Evolutionary conservation across 148 eudicot genomes (phyloP).

Genomic region (Camellia granthamiana): DNA sequence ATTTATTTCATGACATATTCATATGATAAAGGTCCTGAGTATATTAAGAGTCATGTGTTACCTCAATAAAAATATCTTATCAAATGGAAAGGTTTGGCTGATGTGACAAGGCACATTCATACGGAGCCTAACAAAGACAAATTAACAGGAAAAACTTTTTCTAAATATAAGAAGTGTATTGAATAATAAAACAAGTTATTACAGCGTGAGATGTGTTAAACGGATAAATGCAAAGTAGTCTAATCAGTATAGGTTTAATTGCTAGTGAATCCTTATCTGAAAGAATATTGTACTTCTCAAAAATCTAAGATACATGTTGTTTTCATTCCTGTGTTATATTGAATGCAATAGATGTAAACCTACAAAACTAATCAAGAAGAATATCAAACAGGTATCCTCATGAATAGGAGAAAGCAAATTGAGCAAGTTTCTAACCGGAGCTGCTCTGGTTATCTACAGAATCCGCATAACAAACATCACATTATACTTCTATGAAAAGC

Average conservation of each 20-base stretch:
- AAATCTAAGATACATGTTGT: background rate
- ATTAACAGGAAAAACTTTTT: too few species aligned
- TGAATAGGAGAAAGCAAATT: background rate
- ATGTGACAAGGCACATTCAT: too few species aligned
- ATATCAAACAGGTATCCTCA: background rate
- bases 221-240: background rate
- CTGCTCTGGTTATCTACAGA: background rate
- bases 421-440: background rate
- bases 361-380: background rate
- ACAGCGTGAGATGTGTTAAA: background rate
- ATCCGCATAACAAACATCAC: background rate
- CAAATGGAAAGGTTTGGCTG: background rate
- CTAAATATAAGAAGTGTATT: background rate
- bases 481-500: background rate
- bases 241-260: background rate
- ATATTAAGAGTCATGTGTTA: background rate
- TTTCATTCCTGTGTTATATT: background rate
- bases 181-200: background rate
- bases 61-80: background rate
- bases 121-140: background rate
- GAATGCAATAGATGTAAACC: background rate
- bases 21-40: background rate
- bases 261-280: background rate
- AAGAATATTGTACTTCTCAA: background rate
- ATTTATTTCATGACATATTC: background rate